Evolutionary conservation across 257 asterid genomes (phyloP), one percentile per base, ranked within the genome.

Genomic region (Capsicum rhomboideum): DNA sequence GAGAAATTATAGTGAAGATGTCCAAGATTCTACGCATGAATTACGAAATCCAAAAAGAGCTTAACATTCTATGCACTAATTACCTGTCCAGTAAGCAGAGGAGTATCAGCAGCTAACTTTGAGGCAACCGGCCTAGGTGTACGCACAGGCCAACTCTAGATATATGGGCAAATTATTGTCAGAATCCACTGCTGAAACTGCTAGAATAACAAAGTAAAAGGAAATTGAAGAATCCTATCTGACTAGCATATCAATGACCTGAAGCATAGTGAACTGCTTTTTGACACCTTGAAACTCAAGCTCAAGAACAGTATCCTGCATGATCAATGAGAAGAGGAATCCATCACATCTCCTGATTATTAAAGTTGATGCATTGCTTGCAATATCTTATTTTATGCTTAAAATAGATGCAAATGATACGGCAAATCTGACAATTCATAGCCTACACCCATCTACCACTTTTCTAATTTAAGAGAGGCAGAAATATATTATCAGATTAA

Each of bases 21-120:
- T 56, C 63, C 78, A 52, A 64, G 64, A 66, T 87, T 72, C 79
- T 72, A 44, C 37, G 21, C 13, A 44, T 12, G 34, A 66, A 66
- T 66, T 16, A 29, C 7, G 4, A 72, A 71, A 72, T 14, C 3
- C 37, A 72, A 72, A 64, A 28, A 8, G 72, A 64, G 72, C 42
- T 13, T 49, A 23, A 64, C 34, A 26, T 42, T 64, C 40, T 44
- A 12, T 68, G 23, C 52, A 18, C 18, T 46, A 28, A 83, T 88
- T 90, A 96, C 98, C 99, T 96, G 99, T 75, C 99, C 99, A 83
- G 99, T 96, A 88, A 96, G 92, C 79, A 96, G 98, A 83, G 99
- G 99, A 68, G 99, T 94, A 88, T 96, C 99, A 82, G 99, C 99
- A 58, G 98, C 98, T 85, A 96, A 97, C 91, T 96, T 96, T 55